Percentiles rank a stretch among this genome's conserved stretches.
These are phyloP conservation scores for Botryosphaeria agaves DNA, from an alignment of 2,329 filamentous ascomycete species.

Conservation along the genomic window DNA sequence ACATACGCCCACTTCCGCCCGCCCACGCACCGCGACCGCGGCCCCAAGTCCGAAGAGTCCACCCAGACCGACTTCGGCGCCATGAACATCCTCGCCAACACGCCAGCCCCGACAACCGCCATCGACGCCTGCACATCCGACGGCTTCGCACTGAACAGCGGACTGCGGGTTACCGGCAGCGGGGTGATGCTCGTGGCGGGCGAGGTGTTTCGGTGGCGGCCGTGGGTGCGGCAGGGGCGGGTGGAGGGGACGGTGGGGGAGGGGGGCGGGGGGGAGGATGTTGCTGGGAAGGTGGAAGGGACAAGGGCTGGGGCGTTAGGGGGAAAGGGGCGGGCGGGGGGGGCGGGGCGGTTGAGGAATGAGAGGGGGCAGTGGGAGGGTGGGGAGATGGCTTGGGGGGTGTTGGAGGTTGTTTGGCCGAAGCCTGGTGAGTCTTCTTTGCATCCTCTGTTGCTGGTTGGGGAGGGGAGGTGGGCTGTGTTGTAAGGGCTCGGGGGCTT, in stretches of 20 bases:
- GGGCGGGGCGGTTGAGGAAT: constrained; percentile 42
- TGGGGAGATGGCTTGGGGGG: constrained; percentile 49
- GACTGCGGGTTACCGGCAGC: constrained; percentile 47
- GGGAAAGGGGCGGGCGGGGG: constrained; percentile 13
- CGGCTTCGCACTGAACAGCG: constrained; percentile 78
- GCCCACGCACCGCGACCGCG: constrained; percentile 36
- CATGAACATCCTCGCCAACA: constrained; percentile 63
- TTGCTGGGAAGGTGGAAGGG: constrained; percentile 16
- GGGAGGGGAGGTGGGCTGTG: constrained; percentile 4
- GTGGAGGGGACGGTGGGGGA: constrained; percentile 18
- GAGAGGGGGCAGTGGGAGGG: constrained; percentile 69
- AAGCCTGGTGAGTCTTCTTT: constrained; percentile 52
- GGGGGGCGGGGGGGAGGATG: constrained; percentile 18
- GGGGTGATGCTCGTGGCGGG: constrained; percentile 70
- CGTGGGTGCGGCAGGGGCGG: constrained; percentile 42
- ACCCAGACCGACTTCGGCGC: constrained; percentile 55
- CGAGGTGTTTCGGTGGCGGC: constrained; percentile 77
- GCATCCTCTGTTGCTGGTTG: constrained; percentile 1
- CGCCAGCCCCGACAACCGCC: constrained; percentile 60
- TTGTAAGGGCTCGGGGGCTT: constrained; percentile 4
- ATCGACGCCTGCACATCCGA: constrained; percentile 69
- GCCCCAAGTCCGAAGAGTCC: constrained; percentile 40
- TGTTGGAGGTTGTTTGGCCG: constrained; percentile 68
- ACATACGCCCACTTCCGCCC: no score
- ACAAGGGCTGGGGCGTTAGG: constrained; percentile 9